Conservation (phyloP, 75 land plant genomes). For the Pinus albicaulis region DNA sequence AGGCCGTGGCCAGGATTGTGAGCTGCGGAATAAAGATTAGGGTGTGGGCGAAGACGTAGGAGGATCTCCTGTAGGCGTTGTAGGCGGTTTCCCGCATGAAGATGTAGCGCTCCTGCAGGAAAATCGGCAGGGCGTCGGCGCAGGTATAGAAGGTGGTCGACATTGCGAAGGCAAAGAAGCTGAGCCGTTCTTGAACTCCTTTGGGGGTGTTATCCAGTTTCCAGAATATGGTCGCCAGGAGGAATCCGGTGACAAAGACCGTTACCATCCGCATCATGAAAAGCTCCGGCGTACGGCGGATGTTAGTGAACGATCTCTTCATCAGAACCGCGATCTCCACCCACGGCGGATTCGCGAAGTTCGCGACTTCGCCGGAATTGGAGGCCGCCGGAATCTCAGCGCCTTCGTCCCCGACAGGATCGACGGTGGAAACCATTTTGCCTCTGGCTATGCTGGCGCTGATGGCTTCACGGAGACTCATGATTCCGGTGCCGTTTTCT, state of each 20-base stretch:
- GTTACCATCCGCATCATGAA: constrained; percentile 65
- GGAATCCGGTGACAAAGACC: constrained; percentile 66
- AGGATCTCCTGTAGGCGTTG: constrained; percentile 80
- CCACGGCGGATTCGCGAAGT: constrained; percentile 73
- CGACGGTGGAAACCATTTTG: constrained; percentile 32
- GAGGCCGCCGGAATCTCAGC: constrained; percentile 1
- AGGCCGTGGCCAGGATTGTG: constrained; percentile 41
- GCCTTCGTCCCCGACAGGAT: too few species aligned
- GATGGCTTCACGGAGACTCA: constrained; percentile 54
- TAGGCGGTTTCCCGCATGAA: constrained; percentile 90
- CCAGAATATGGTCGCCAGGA: constrained; percentile 90
- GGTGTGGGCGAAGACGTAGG: constrained; percentile 47
- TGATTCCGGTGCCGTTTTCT: background rate
- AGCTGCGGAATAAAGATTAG: constrained; percentile 49
- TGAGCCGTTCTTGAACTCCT: constrained; percentile 77
- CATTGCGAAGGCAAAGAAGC: constrained; percentile 90
- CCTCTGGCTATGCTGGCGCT: constrained; percentile 57
- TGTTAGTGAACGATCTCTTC: constrained; percentile 55
- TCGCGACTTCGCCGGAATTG: constrained; percentile 33
- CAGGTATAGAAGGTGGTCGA: constrained; percentile 86
- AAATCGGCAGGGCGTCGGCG: constrained; percentile 88
- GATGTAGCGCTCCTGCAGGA: constrained; percentile 81
- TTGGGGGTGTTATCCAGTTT: constrained; percentile 62
- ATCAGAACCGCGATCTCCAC: constrained; percentile 54
- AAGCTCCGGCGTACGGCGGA: constrained; percentile 71